Percentiles rank a stretch among this genome's conserved stretches.
These are phyloP conservation scores for Murraya paniculata DNA, from an alignment of 345 rosid species.

Conservation along the genomic window DNA sequence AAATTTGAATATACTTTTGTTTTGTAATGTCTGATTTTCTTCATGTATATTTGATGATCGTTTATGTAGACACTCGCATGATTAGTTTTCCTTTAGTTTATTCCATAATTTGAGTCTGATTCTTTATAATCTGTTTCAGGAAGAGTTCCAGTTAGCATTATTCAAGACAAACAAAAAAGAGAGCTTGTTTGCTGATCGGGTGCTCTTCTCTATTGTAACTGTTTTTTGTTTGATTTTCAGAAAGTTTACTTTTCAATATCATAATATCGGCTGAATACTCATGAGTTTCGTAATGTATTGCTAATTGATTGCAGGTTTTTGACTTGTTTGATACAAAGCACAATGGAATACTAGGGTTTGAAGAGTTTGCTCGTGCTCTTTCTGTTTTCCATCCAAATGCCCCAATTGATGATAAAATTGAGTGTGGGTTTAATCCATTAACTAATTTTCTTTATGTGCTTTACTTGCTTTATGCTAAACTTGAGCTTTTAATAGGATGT, in stretches of 20 bases:
- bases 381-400: slow-evolving; percentile 99
- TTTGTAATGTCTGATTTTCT: not conserved
- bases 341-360: slow-evolving; percentile 94
- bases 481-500: slow-evolving; percentile 1
- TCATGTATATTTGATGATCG: not conserved
- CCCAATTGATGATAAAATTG: slow-evolving; percentile 89
- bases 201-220: slow-evolving; percentile 22
- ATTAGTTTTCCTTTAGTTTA: not conserved
- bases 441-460: not conserved
- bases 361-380: slow-evolving; percentile 98
- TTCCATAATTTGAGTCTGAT: not conserved
- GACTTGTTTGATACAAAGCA: slow-evolving; percentile 97
- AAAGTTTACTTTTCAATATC: not conserved
- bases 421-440: slow-evolving; percentile 44
- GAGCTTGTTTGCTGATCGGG: slow-evolving; percentile 98
- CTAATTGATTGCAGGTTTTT: slow-evolving; percentile 61
- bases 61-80: not conserved
- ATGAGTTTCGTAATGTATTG: not conserved
- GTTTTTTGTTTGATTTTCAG: not conserved
- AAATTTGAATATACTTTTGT: not conserved
- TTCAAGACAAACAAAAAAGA: slow-evolving; percentile 98
- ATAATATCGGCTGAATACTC: not conserved
- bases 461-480: not conserved
- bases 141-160: slow-evolving; percentile 95
- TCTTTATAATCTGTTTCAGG: slow-evolving; percentile 43